Evolutionary conservation across 495 filamentous ascomycete species (phyloP).

Genomic region (Melanomma pulvis-pyrius): DNA sequence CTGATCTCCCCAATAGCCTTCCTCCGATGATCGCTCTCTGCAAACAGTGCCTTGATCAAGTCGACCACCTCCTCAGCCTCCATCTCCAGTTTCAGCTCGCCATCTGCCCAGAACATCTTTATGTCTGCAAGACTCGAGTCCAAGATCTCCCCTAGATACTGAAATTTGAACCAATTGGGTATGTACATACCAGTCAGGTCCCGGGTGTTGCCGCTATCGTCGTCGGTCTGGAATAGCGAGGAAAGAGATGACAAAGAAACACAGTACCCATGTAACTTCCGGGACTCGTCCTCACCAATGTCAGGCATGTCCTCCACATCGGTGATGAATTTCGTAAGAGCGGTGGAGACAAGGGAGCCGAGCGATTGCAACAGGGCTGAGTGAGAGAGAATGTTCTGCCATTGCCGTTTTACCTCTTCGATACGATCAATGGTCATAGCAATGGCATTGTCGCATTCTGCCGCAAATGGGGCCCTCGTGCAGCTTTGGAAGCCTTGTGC

Average conservation of each 20-base stretch:
- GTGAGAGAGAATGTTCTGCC: conserved; percentile 78
- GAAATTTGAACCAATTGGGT: conserved; percentile 82
- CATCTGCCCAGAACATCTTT: conserved; percentile 83
- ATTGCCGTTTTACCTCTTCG: conserved; percentile 67
- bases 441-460: conserved; percentile 72
- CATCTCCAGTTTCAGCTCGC: conserved; percentile 82
- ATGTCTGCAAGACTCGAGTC: conserved; percentile 90
- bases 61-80: conserved; percentile 82
- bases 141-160: conserved; percentile 84
- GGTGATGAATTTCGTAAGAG: conserved; percentile 76
- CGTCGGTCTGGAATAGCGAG: conserved; percentile 70
- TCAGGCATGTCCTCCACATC: conserved; percentile 86
- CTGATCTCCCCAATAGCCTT: conserved; percentile 80
- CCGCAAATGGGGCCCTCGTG: conserved; percentile 62
- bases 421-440: conserved; percentile 68
- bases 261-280: conserved; percentile 73
- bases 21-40: conserved; percentile 77
- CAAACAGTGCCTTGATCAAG: conserved; percentile 85
- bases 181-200: conserved; percentile 76
- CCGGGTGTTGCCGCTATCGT: conserved; percentile 40
- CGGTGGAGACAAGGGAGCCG: conserved; percentile 77
- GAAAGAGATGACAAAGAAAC: conserved; percentile 70
- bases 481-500: conserved; percentile 66
- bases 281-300: conserved; percentile 86
- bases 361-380: conserved; percentile 84